Conservation (phyloP, 2,329 filamentous ascomycete species). For the Myriosclerotinia duriaeana region DNA sequence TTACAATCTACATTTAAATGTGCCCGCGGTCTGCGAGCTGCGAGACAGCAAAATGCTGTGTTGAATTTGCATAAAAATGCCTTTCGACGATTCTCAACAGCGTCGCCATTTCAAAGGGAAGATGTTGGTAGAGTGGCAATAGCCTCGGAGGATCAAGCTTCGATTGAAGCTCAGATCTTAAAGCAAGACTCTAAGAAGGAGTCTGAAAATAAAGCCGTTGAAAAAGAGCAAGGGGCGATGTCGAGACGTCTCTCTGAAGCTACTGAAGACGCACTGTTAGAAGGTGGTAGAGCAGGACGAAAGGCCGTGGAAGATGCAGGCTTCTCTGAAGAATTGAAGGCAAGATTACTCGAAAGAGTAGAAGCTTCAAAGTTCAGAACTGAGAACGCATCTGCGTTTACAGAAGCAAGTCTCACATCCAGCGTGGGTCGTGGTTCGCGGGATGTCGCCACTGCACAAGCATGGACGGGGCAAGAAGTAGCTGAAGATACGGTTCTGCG, state of each 20-base stretch:
- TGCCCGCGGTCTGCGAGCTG: conserved; percentile 37
- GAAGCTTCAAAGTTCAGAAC: conserved; percentile 54
- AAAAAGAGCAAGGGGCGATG: conserved; percentile 44
- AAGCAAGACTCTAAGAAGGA: conserved; percentile 15
- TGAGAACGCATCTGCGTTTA: conserved; percentile 51
- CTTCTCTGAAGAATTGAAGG: conserved; percentile 63
- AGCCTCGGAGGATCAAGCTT: conserved; percentile 19
- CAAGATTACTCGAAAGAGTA: conserved; percentile 56
- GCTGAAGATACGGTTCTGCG: conserved; percentile 74
- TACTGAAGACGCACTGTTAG: conserved; percentile 61
- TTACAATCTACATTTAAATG: conserved; percentile 31
- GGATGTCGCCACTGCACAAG: conserved; percentile 63
- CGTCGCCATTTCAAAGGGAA: conserved; percentile 34
- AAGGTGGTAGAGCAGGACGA: conserved; percentile 58
- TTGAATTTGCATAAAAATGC: conserved; percentile 22
- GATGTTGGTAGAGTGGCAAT: conserved; percentile 26
- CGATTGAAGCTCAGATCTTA: conserved; percentile 28
- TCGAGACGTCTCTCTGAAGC: conserved; percentile 59
- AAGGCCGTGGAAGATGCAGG: conserved; percentile 61
- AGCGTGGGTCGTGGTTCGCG: conserved; percentile 68
- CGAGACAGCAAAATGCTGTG: conserved; percentile 30
- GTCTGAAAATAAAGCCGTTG: neutral
- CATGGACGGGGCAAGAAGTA: conserved; percentile 78
- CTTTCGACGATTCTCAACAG: conserved; percentile 29
- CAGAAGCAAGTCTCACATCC: conserved; percentile 50